Percentiles rank a stretch among this genome's conserved stretches.
phyloP scores from a whole-genome alignment of 805 yeast species.

The Grigorovia jiainica region DNA sequence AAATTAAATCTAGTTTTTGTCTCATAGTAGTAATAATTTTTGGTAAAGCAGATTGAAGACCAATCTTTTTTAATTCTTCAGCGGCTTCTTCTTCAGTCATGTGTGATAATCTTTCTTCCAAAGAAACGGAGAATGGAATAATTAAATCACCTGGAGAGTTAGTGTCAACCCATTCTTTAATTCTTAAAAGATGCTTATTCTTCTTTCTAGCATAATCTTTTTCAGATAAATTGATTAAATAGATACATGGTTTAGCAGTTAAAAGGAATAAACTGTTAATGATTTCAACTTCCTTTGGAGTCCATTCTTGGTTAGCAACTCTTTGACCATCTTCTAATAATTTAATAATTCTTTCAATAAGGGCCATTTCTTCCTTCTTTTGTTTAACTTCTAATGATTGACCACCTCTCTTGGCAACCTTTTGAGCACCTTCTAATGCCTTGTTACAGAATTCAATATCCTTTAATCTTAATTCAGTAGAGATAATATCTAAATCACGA shows the following conservation, averaged over 20 bases:
- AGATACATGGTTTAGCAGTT: constrained; percentile 93
- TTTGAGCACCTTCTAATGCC: constrained; percentile 67
- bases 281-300: constrained; percentile 80
- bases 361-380: constrained; percentile 74
- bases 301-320: constrained; percentile 82
- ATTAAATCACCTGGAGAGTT: constrained; percentile 84
- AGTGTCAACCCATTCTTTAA: constrained; percentile 77
- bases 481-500: constrained; percentile 87
- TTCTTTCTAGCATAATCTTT: constrained; percentile 78
- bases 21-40: constrained; percentile 82
- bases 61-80: constrained; percentile 64
- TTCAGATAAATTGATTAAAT: constrained; percentile 83
- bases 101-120: constrained; percentile 85
- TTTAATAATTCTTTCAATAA: constrained; percentile 64
- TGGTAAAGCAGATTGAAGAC: constrained; percentile 75
- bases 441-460: constrained; percentile 92
- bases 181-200: constrained; percentile 74
- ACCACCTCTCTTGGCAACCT: constrained; percentile 78
- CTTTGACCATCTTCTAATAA: constrained; percentile 78
- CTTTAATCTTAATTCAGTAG: constrained; percentile 86
- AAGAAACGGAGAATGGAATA: constrained; percentile 85
- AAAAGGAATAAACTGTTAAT: constrained; percentile 79
- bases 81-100: constrained; percentile 78
- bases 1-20: constrained; percentile 71
- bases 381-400: constrained; percentile 83